Conservation (phyloP, 257 asterid species). For the Coffea canephora region DNA sequence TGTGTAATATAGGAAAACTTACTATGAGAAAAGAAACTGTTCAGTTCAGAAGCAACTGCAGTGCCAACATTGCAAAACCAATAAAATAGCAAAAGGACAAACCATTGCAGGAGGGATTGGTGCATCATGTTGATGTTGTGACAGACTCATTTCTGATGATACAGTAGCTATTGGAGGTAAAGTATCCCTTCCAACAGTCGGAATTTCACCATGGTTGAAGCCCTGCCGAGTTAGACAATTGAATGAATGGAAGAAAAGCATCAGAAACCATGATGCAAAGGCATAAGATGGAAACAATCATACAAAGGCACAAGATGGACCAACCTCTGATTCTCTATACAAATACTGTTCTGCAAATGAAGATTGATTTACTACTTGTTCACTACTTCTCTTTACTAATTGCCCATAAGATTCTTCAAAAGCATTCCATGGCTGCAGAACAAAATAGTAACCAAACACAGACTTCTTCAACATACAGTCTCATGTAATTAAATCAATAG, state of each 20-base stretch:
- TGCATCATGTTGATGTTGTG: conserved; percentile 35
- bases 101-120: conserved; percentile 41
- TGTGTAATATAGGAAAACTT: conserved; percentile 26
- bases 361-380: conserved; percentile 32
- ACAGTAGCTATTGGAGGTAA: conserved; percentile 33
- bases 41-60: neutral
- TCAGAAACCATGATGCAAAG: conserved; percentile 13
- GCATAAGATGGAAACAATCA: conserved; percentile 11
- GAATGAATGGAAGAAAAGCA: conserved; percentile 23
- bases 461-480: conserved; percentile 1
- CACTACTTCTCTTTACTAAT: conserved; percentile 28
- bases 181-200: conserved; percentile 29
- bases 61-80: neutral
- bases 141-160: conserved; percentile 35
- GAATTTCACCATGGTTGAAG: conserved; percentile 29
- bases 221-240: conserved; percentile 38
- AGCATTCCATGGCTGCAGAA: conserved; percentile 69
- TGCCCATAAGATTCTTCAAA: conserved; percentile 46
- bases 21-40: conserved; percentile 11
- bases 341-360: conserved; percentile 38
- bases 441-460: conserved; percentile 4
- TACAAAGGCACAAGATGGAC: conserved; percentile 15
- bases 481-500: neutral
- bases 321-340: conserved; percentile 47
- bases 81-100: conserved; percentile 17